Percentiles rank a stretch among this genome's conserved stretches.
Evolutionary conservation across 768 basidiomycete genomes (phyloP).

Genomic region (Mycena alexandri): DNA sequence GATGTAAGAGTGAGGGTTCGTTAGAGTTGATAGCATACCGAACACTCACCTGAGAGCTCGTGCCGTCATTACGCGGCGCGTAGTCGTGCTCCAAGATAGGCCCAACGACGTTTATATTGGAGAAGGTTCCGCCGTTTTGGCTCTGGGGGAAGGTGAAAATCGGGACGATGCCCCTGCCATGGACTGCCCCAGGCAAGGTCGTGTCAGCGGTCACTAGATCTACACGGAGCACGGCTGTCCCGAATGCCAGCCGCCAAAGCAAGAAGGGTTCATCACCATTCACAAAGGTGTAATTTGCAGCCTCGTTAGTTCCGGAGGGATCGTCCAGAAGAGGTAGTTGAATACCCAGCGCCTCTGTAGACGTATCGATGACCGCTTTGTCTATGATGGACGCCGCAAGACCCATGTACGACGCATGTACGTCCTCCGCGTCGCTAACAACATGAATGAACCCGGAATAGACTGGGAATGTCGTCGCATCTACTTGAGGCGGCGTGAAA

Average conservation of each 20-base stretch:
- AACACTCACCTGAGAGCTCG: not conserved
- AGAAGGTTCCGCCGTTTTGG: slow-evolving; percentile 52
- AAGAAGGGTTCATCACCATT: slow-evolving; percentile 56
- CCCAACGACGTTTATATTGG: slow-evolving; percentile 38
- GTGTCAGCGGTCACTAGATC: slow-evolving; percentile 63
- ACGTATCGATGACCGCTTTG: slow-evolving; percentile 62
- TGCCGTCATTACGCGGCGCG: slow-evolving; percentile 32
- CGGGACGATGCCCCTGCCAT: slow-evolving; percentile 39
- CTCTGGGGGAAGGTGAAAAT: slow-evolving; percentile 54
- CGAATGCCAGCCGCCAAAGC: slow-evolving; percentile 60
- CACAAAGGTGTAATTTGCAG: slow-evolving; percentile 59
- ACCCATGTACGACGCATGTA: slow-evolving; percentile 52
- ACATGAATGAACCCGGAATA: slow-evolving; percentile 58
- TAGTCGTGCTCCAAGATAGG: slow-evolving; percentile 22
- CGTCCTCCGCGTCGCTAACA: slow-evolving; percentile 44
- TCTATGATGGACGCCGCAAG: slow-evolving; percentile 56
- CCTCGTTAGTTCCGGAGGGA: too few relatives aligned
- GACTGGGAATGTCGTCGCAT: slow-evolving; percentile 57
- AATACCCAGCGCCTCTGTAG: too few relatives aligned
- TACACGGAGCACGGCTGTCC: slow-evolving; percentile 58
- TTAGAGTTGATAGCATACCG: not conserved
- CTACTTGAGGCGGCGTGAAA: slow-evolving; percentile 62
- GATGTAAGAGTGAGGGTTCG: slow-evolving; percentile 42
- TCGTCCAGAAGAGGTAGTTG: too few relatives aligned
- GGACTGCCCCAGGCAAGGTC: slow-evolving; percentile 55